Conservation (phyloP, 75 land plant species). For the Selaginella tamariscina region DNA sequence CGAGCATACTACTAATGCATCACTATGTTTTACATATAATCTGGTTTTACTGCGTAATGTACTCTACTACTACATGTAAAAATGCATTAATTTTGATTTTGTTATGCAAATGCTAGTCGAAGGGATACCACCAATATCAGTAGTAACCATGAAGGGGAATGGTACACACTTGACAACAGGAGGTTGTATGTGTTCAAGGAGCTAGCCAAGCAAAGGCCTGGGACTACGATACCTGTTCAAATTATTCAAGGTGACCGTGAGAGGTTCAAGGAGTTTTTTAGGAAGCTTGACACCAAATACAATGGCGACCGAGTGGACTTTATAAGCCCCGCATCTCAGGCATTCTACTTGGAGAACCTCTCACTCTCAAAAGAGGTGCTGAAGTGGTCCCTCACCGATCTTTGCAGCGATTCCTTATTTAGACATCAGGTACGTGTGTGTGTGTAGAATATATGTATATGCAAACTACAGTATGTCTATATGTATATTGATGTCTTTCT, state of each 20-base stretch:
- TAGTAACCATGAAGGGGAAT: constrained; percentile 12
- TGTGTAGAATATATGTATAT: no score
- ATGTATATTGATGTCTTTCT: not conserved
- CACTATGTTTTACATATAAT: no score
- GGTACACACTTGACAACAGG: constrained; percentile 23
- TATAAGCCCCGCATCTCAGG: constrained; percentile 1
- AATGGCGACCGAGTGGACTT: constrained; percentile 11
- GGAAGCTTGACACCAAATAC: constrained; percentile 5
- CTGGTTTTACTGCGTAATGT: no score
- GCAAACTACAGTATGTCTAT: no score
- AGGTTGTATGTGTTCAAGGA: constrained; percentile 21
- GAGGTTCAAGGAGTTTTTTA: constrained; percentile 13
- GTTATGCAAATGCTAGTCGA: no score
- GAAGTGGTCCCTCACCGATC: constrained; percentile 14
- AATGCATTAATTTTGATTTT: no score
- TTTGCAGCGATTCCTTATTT: constrained; percentile 6
- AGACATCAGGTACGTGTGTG: constrained; percentile 15
- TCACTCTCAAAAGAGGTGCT: constrained; percentile 5
- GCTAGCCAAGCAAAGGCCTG: no score
- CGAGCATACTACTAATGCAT: no score
- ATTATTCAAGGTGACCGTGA: no score
- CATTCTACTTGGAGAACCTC: constrained; percentile 14
- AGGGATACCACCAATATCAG: no score
- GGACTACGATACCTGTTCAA: constrained; percentile 18
- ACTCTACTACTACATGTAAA: no score